phyloP scores from a whole-genome alignment of 2,329 filamentous ascomycete species.

The Fusarium paranaense region DNA sequence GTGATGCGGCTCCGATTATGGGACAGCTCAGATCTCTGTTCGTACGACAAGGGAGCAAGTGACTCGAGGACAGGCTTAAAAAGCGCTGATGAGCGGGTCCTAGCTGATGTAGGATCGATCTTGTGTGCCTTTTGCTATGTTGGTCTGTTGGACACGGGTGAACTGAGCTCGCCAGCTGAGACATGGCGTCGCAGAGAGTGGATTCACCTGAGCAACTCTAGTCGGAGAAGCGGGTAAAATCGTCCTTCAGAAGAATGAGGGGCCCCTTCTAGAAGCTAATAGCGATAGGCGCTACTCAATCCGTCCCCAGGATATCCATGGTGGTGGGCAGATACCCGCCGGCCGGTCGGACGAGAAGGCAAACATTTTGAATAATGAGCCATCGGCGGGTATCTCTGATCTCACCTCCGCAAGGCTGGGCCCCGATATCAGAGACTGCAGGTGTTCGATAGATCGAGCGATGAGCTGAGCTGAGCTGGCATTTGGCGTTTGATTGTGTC shows the following conservation, averaged over 20 bases:
- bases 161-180: conserved; percentile 25
- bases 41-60: conserved; percentile 20
- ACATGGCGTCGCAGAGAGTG: conserved; percentile 16
- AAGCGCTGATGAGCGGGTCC: conserved; percentile 3
- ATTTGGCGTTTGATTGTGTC: conserved; percentile 6
- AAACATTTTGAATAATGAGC: background rate
- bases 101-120: conserved; percentile 22
- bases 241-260: background rate
- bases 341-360: background rate
- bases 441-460: background rate
- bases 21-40: conserved; percentile 4
- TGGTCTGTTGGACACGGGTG: conserved; percentile 20
- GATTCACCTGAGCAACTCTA: conserved; percentile 3
- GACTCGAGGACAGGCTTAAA: conserved; percentile 24
- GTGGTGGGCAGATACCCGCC: background rate
- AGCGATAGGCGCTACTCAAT: background rate
- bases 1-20: conserved; percentile 6
- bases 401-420: background rate
- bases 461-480: conserved; percentile 19
- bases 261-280: conserved; percentile 13
- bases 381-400: background rate
- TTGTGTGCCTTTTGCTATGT: conserved; percentile 22
- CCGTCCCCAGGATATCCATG: background rate
- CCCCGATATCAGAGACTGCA: background rate
- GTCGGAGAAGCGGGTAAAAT: conserved; percentile 5